Evolutionary conservation across 208 protist species (phyloP), one percentile per base, ranked within the genome.

Genomic region (Wallacemonas sp.): DNA sequence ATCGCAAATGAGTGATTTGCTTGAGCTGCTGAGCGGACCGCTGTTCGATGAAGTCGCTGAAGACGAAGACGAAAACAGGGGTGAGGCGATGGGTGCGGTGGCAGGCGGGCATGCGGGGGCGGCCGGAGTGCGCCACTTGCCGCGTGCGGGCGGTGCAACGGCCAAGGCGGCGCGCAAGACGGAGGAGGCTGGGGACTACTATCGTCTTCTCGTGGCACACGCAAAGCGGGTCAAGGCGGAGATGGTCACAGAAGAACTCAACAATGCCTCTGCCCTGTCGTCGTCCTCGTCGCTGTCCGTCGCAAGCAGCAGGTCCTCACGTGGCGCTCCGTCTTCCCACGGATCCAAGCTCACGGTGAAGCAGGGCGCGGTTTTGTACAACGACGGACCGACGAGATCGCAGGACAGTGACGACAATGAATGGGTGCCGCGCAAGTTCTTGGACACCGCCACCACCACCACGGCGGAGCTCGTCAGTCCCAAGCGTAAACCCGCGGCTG

Each of bases 181-280:
- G 5, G 30, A 58, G 31, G 51, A 33, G 17, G 51, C 51, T 6
- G 51, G 51, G 30, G 51, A 58, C 24, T 58, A 58, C 51, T 58
- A 58, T 31, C 51, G 51, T 31, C 51, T 58, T 8, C 51, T 58
- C 51, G 51, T 58, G 6, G 51, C 51, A 4, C 51, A 58, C 28
- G 51, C 51, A 8, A 58, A 58, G 51, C 33, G 26, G 51, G 2
- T 41, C 17, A 38, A 58, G 30, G 30, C 12, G 11, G 51, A 58
- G 30, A 31, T 42, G 15, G 51, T 42, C 30, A 31, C 15, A 11
- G 46, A 31, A 17, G 21, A 30, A 17, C n/a, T n/a, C n/a, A n/a
- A n/a, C n/a, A n/a, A n/a, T n/a, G n/a, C 14, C 9, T 41, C 36
- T 41, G 36, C 36, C 36, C 36, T 17, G 36, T 41, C 36, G 9